Conservation (phyloP, 1,139 yeast species). For the Schwanniomyces etchellsii region DNA sequence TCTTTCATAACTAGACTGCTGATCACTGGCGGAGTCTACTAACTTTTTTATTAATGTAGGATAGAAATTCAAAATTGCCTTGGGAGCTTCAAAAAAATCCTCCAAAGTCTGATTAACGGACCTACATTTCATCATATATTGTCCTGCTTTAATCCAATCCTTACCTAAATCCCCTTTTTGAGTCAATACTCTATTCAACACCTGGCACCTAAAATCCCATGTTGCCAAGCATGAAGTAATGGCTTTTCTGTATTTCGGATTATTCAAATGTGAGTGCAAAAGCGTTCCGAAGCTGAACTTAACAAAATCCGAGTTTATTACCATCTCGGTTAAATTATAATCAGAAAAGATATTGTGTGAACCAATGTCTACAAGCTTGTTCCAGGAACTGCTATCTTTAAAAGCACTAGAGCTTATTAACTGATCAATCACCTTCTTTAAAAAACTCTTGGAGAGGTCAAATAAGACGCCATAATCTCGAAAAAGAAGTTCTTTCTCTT, state of each 20-base stretch:
- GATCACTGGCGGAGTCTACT: slow-evolving; percentile 6
- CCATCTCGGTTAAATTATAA: slow-evolving; percentile 5
- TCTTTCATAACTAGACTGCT: slow-evolving; percentile 4
- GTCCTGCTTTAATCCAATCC: slow-evolving; percentile 12
- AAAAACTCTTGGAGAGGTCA: slow-evolving; percentile 6
- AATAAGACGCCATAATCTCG: slow-evolving; percentile 8
- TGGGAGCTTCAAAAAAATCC: slow-evolving; percentile 8
- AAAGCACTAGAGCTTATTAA: slow-evolving; percentile 6
- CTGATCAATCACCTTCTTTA: slow-evolving; percentile 6
- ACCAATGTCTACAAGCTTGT: slow-evolving; percentile 1
- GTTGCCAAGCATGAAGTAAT: slow-evolving; percentile 6
- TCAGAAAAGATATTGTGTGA: slow-evolving; percentile 1
- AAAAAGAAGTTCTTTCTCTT: slow-evolving; percentile 12
- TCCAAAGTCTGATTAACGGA: slow-evolving; percentile 4
- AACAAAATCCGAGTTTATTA: slow-evolving; percentile 8
- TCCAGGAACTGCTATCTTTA: slow-evolving; percentile 3
- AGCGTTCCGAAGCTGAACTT: slow-evolving; percentile 13
- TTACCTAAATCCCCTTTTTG: slow-evolving; percentile 3
- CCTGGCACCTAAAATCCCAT: slow-evolving; percentile 5
- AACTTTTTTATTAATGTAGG: slow-evolving; percentile 12
- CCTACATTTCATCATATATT: slow-evolving; percentile 4
- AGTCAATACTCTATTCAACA: slow-evolving; percentile 2
- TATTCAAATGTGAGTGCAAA: slow-evolving; percentile 4
- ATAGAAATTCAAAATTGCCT: slow-evolving; percentile 11
- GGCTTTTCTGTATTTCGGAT: slow-evolving; percentile 3